Percentiles rank a stretch among this genome's conserved stretches.
Evolutionary conservation across 352 stramenopile genomes (phyloP).

Genomic region (Halophytophthora polymorphica): DNA sequence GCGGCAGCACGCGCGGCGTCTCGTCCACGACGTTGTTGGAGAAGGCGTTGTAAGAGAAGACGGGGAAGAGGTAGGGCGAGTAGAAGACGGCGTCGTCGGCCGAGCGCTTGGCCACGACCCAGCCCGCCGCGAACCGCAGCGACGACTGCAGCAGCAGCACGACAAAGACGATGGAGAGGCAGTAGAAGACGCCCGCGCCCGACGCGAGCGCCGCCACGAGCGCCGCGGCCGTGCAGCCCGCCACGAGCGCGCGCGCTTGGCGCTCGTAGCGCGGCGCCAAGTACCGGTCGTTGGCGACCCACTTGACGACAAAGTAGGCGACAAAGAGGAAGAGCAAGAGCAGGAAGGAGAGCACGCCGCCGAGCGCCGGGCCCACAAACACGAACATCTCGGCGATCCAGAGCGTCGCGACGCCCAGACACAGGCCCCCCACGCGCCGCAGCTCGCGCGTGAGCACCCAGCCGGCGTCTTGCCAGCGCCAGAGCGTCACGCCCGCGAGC

Average conservation of each 20-base stretch:
- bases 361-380: slow-evolving; percentile 51
- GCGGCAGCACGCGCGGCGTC: slow-evolving; percentile 56
- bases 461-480: slow-evolving; percentile 74
- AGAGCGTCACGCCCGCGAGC: slow-evolving; percentile 63
- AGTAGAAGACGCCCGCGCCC: slow-evolving; percentile 79
- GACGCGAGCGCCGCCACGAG: slow-evolving; percentile 43
- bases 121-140: slow-evolving; percentile 57
- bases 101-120: slow-evolving; percentile 43
- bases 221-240: slow-evolving; percentile 26
- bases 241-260: slow-evolving; percentile 43
- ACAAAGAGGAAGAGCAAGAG: slow-evolving; percentile 65
- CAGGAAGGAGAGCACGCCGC: slow-evolving; percentile 56
- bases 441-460: slow-evolving; percentile 58
- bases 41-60: slow-evolving; percentile 89
- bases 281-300: slow-evolving; percentile 83
- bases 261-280: slow-evolving; percentile 60
- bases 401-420: slow-evolving; percentile 32
- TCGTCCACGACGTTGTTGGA: slow-evolving; percentile 91
- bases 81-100: slow-evolving; percentile 75
- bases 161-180: slow-evolving; percentile 80
- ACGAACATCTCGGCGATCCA: slow-evolving; percentile 83
- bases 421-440: slow-evolving; percentile 22
- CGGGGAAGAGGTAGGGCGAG: slow-evolving; percentile 87
- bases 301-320: slow-evolving; percentile 78
- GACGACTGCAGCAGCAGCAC: slow-evolving; percentile 77